Evolutionary conservation across 2,329 filamentous ascomycete genomes (phyloP).

Genomic region (Aspergillus alliaceus): DNA sequence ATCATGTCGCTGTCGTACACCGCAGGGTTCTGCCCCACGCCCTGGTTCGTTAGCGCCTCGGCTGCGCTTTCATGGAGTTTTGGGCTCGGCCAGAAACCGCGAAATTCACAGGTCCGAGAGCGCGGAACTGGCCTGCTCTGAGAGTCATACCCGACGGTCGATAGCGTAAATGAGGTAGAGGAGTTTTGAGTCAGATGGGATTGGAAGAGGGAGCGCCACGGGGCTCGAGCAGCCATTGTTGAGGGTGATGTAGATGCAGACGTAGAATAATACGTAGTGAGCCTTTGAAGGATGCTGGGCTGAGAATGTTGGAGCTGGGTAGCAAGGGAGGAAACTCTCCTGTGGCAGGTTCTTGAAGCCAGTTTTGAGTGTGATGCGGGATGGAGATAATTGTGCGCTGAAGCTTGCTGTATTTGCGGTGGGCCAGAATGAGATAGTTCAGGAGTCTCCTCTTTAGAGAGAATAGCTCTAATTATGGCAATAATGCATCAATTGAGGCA

Average conservation of each 20-base stretch:
- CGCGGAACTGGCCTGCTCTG: conserved; percentile 27
- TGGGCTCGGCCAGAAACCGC: conserved; percentile 74
- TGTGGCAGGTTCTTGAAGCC: background rate
- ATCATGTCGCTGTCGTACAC: conserved; percentile 75
- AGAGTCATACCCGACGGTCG: conserved; percentile 22
- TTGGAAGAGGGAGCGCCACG: conserved; percentile 29
- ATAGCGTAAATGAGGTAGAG: conserved; percentile 28
- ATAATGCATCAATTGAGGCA: too few species aligned
- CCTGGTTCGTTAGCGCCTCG: conserved; percentile 55
- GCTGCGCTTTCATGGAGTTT: conserved; percentile 71
- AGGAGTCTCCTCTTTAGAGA: too few species aligned
- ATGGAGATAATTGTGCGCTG: background rate
- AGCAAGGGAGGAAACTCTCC: background rate
- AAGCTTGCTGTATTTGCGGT: too few species aligned
- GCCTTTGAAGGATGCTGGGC: background rate
- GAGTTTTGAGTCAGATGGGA: conserved; percentile 25
- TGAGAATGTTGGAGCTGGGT: background rate
- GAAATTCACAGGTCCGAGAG: conserved; percentile 71
- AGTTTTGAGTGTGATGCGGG: background rate
- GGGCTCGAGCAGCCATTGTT: conserved; percentile 18
- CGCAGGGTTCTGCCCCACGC: conserved; percentile 57
- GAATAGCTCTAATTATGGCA: too few species aligned
- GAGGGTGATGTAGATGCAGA: background rate
- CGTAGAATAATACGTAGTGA: too few species aligned
- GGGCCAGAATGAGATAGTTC: background rate